Conservation (phyloP, 1,284 basidiomycete genomes). For the Boletus holoroseus region DNA sequence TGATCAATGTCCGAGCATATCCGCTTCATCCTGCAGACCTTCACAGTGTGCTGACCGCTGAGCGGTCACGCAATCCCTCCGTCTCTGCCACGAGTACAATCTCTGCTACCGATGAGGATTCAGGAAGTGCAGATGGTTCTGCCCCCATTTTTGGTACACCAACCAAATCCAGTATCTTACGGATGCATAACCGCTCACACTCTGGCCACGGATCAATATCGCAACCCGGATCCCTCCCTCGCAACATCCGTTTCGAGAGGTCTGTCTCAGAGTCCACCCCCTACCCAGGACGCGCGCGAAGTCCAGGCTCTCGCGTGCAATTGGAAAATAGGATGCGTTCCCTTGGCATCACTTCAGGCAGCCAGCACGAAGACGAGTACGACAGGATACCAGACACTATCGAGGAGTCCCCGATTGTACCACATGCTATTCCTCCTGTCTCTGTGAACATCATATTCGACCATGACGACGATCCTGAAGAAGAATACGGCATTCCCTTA, state of each 20-base stretch:
- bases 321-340: slow-evolving; percentile 26
- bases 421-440: slow-evolving; percentile 25
- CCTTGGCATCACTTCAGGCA: slow-evolving; percentile 17
- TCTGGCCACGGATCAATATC: slow-evolving; percentile 31
- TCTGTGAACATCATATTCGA: slow-evolving; percentile 29
- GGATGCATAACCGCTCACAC: slow-evolving; percentile 37
- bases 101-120: slow-evolving; percentile 27
- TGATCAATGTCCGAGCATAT: slow-evolving; percentile 27
- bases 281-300: slow-evolving; percentile 27
- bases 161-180: slow-evolving; percentile 36
- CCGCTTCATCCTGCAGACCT: slow-evolving; percentile 34
- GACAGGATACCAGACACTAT: slow-evolving; percentile 35
- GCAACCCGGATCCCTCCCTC: slow-evolving; percentile 26
- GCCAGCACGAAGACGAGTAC: slow-evolving; percentile 24
- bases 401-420: slow-evolving; percentile 31
- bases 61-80: slow-evolving; percentile 30
- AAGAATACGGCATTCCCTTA: slow-evolving; percentile 47
- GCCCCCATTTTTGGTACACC: slow-evolving; percentile 29
- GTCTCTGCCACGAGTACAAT: slow-evolving; percentile 21
- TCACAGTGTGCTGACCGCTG: slow-evolving; percentile 30
- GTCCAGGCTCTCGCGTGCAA: slow-evolving; percentile 26
- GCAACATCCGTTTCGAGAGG: slow-evolving; percentile 34
- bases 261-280: slow-evolving; percentile 26
- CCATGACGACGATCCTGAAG: slow-evolving; percentile 40
- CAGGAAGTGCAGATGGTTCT: slow-evolving; percentile 19